These are phyloP conservation scores for Gynandropsis gynandra DNA, from an alignment of 345 rosid genomes.

Conservation along the genomic window DNA sequence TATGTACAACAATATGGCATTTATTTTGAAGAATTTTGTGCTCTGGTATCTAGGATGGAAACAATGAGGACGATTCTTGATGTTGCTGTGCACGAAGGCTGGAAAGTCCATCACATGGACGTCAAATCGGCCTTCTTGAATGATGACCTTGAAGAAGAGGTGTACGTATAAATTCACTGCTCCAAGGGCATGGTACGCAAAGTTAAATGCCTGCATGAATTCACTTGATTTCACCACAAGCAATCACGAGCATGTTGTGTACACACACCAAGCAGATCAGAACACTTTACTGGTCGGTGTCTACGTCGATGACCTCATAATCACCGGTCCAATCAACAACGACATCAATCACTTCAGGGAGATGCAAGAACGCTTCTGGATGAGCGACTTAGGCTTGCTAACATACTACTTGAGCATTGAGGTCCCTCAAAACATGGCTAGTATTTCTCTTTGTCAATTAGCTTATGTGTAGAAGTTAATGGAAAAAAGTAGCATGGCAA, in stretches of 20 bases:
- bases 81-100: background rate
- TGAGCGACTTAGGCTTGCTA: background rate
- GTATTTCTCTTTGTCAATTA: too few relatives aligned
- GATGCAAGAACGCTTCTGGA: background rate
- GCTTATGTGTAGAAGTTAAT: too few relatives aligned
- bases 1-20: background rate
- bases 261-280: background rate
- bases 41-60: background rate
- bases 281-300: background rate
- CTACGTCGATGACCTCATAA: too few relatives aligned
- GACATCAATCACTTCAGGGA: too few relatives aligned
- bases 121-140: background rate
- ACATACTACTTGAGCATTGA: background rate
- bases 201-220: too few relatives aligned
- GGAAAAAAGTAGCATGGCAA: too few relatives aligned
- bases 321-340: too few relatives aligned
- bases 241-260: background rate
- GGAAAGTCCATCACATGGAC: background rate
- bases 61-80: background rate
- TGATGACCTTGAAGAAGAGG: background rate
- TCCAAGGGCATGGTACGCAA: background rate
- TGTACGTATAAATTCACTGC: background rate
- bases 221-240: too few relatives aligned
- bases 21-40: background rate
- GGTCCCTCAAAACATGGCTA: background rate